Percentiles rank a stretch among this genome's conserved stretches.
These are phyloP conservation scores for Chlamydomonas incerta DNA, from an alignment of 139 green algal species.

Conservation along the genomic window DNA sequence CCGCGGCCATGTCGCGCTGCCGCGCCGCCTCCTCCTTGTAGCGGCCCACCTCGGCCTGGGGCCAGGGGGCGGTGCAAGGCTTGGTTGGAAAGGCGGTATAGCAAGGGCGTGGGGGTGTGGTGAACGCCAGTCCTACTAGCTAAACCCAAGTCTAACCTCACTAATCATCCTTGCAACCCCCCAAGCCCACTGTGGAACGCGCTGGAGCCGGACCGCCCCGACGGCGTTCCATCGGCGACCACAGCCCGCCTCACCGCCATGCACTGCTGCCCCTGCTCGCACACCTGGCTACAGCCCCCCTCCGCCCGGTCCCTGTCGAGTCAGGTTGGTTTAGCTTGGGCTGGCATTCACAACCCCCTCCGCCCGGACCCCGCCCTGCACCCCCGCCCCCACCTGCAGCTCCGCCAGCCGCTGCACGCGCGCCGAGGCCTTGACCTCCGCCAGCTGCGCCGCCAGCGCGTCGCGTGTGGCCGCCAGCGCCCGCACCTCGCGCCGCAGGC, in stretches of 20 bases:
- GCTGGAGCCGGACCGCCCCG: no score
- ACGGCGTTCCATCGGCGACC: no score
- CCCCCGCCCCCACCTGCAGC: conserved; percentile 5
- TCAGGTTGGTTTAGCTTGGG: neutral
- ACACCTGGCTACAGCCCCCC: neutral
- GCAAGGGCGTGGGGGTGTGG: no score
- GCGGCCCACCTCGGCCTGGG: conserved; percentile 6
- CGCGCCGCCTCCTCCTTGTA: neutral
- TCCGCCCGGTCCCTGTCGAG: neutral
- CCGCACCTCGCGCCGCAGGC: conserved; percentile 9
- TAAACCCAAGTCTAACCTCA: no score
- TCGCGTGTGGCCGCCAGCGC: conserved; percentile 24
- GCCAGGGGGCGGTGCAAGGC: no score
- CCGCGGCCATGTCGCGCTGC: neutral
- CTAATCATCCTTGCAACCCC: no score
- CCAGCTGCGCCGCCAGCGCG: conserved; percentile 34
- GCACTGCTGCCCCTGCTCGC: no score
- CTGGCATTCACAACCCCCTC: neutral
- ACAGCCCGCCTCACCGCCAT: no score
- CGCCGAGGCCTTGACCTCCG: neutral
- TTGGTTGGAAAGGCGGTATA: no score
- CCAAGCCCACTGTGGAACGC: no score
- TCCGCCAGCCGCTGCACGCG: conserved; percentile 8
- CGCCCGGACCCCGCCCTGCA: neutral
- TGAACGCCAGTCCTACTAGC: no score